A percentile compares a stretch with the other conserved stretches of the same genome.
phyloP scores from a whole-genome alignment of 768 basidiomycete genomes.

The Neoboletus subvelutipes region DNA sequence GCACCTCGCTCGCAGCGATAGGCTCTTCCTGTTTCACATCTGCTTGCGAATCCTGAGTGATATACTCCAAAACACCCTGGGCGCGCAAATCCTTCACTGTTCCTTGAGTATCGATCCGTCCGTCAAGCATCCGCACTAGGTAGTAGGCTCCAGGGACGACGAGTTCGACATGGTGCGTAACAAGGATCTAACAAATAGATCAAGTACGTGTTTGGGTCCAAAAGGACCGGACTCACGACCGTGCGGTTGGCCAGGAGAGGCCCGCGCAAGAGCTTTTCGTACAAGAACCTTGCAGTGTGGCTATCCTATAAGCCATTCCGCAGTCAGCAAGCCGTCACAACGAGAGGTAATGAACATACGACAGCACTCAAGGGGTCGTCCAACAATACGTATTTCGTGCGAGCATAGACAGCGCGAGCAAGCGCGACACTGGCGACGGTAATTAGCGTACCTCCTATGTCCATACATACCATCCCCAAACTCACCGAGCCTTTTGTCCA shows the following conservation, averaged over 20 bases:
- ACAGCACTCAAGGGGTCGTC: conserved; percentile 85
- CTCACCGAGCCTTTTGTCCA: conserved; percentile 77
- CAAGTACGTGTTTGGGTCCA: not conserved
- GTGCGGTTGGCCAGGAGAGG: conserved; percentile 67
- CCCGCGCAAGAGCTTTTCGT: conserved; percentile 64
- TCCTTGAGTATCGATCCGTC: conserved; percentile 76
- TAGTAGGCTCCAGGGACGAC: conserved; percentile 74
- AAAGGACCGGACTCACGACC: conserved; percentile 42
- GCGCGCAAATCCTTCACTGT: conserved; percentile 61
- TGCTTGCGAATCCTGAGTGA: conserved; percentile 53
- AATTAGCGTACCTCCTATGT: conserved; percentile 3
- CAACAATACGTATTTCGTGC: conserved; percentile 66
- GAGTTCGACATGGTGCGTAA: conserved; percentile 84
- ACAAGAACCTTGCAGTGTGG: conserved; percentile 63
- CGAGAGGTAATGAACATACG: conserved; percentile 40
- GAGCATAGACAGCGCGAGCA: conserved; percentile 78
- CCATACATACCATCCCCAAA: not conserved
- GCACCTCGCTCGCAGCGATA: conserved; percentile 12
- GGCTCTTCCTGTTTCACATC: conserved; percentile 47
- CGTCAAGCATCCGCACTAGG: conserved; percentile 77
- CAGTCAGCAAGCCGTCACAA: not conserved
- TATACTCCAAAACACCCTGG: conserved; percentile 59
- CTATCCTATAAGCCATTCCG: conserved; percentile 49
- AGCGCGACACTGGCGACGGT: conserved; percentile 60
- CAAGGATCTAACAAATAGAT: conserved; percentile 47